A percentile compares a stretch with the other conserved stretches of the same genome.
phyloP scores from a whole-genome alignment of 2,329 filamentous ascomycete genomes.

The Epichloe glyceriae region DNA sequence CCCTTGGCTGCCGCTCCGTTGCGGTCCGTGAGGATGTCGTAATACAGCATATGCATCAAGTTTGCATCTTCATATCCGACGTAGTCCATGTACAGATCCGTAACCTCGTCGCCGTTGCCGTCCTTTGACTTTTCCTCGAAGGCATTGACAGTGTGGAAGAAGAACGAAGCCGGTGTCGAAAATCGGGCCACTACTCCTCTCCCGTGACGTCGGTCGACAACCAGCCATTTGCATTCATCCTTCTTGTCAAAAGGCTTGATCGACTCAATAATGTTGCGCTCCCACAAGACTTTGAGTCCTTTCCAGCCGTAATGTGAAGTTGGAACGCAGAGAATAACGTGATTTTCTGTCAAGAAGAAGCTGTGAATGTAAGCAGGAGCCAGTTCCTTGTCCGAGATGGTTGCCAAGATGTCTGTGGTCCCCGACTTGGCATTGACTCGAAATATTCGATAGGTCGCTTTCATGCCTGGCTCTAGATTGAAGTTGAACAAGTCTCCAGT shows the following conservation, averaged over 20 bases:
- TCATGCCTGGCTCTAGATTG: constrained; percentile 53
- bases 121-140: constrained; percentile 46
- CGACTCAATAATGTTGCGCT: constrained; percentile 54
- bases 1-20: constrained; percentile 31
- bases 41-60: constrained; percentile 54
- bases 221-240: constrained; percentile 53
- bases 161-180: constrained; percentile 56
- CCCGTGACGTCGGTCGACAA: constrained; percentile 52
- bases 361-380: constrained; percentile 69
- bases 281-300: constrained; percentile 49
- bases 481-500: constrained; percentile 73
- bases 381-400: constrained; percentile 36
- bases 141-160: constrained; percentile 69
- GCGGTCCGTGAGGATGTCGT: constrained; percentile 49
- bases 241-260: constrained; percentile 49
- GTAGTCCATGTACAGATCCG: constrained; percentile 52
- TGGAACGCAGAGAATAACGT: constrained; percentile 62
- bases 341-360: constrained; percentile 58
- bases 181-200: constrained; percentile 57
- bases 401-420: constrained; percentile 57
- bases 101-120: constrained; percentile 17
- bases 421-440: constrained; percentile 48
- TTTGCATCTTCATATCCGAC: constrained; percentile 51
- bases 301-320: constrained; percentile 44
- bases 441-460: constrained; percentile 56